phyloP scores from a whole-genome alignment of 345 rosid genomes.

The Dipteronia sinensis region DNA sequence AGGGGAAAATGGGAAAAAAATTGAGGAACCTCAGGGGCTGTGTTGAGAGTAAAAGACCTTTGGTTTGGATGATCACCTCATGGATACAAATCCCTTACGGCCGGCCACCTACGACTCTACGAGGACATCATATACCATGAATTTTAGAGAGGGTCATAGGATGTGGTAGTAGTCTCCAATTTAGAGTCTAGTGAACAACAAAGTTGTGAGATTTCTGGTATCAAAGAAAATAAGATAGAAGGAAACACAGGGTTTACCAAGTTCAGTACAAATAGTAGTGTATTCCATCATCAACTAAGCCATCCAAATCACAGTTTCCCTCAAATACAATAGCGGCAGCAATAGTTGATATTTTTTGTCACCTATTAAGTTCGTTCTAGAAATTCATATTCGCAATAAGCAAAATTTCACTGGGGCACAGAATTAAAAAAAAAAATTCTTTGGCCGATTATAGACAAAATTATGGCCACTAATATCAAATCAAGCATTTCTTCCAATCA shows the following conservation, averaged over 20 bases:
- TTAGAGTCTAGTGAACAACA: background rate
- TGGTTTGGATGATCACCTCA: background rate
- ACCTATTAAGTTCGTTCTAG: background rate
- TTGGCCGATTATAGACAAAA: background rate
- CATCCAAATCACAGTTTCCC: background rate
- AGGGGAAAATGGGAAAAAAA: background rate
- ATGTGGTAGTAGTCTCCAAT: background rate
- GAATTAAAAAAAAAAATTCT: background rate
- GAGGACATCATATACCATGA: background rate
- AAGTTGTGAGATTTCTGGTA: background rate
- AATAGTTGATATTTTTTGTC: background rate
- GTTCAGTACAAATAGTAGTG: background rate
- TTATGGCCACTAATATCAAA: background rate
- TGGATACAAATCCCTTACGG: background rate
- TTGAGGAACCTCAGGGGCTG: background rate
- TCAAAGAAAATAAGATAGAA: background rate
- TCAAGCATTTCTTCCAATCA: background rate
- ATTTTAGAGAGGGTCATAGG: background rate
- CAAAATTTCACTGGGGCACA: background rate
- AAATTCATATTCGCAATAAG: background rate
- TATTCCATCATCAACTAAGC: background rate
- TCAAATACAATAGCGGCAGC: background rate
- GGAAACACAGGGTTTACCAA: background rate
- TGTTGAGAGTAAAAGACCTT: too few species aligned
- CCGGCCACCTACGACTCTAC: too few species aligned